These are phyloP conservation scores for Pseudocercospora cruenta DNA, from an alignment of 2,329 filamentous ascomycete species.

Conservation along the genomic window DNA sequence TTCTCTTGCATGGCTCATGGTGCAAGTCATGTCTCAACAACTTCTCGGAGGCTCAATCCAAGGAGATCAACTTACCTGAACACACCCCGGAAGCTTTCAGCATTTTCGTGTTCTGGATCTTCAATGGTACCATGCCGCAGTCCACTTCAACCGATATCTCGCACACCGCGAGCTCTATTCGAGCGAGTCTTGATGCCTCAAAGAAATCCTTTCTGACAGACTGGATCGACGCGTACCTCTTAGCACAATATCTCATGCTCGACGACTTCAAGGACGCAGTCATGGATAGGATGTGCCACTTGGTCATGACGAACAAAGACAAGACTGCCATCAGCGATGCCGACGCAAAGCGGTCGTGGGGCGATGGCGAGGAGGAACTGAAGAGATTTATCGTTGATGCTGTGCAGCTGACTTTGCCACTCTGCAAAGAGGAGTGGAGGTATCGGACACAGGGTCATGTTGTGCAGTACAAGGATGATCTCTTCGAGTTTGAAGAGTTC, in stretches of 20 bases:
- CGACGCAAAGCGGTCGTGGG: neutral
- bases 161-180: too few species aligned
- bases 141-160: too few species aligned
- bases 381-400: neutral
- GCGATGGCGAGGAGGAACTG: neutral
- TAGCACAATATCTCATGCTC: neutral
- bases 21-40: neutral
- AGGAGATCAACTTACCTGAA: neutral
- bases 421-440: too few species aligned
- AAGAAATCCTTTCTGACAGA: neutral
- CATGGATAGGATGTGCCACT: neutral
- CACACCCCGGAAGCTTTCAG: neutral
- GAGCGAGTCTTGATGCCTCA: too few species aligned
- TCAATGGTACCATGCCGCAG: neutral
- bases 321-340: neutral
- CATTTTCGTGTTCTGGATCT: neutral
- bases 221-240: neutral
- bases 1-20: neutral
- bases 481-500: too few species aligned
- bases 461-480: too few species aligned
- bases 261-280: neutral
- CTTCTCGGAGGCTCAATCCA: neutral
- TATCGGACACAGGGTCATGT: too few species aligned
- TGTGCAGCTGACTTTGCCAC: neutral
- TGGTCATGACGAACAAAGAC: neutral